Conservation (phyloP, 345 rosid genomes). For the Acer saccharum region DNA sequence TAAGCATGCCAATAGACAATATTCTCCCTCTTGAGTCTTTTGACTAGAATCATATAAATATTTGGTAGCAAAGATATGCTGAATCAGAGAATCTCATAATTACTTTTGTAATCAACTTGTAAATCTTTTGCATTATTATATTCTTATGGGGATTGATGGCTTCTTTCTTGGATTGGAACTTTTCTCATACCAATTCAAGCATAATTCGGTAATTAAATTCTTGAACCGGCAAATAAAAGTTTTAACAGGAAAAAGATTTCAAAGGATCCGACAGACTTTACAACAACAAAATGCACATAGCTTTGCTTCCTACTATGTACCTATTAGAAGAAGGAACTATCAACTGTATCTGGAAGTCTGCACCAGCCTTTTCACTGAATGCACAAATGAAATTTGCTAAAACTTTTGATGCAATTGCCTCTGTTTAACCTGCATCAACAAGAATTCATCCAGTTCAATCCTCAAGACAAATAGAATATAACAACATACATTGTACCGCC, state of each 20-base stretch:
- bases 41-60: neutral
- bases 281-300: neutral
- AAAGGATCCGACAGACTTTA: constrained; percentile 7
- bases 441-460: neutral
- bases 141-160: constrained; percentile 3
- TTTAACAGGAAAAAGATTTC: neutral
- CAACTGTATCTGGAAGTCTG: constrained; percentile 4
- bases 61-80: neutral
- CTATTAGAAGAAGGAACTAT: constrained; percentile 9
- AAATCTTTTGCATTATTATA: neutral
- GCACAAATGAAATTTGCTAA: constrained; percentile 15
- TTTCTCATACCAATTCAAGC: neutral
- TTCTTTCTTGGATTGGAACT: neutral
- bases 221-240: neutral
- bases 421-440: constrained; percentile 25
- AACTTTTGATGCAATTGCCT: constrained; percentile 9
- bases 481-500: neutral
- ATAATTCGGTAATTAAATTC: neutral
- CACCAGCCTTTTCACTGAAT: constrained; percentile 13
- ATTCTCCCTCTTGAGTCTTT: neutral
- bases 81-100: neutral
- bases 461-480: neutral
- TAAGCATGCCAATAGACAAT: neutral
- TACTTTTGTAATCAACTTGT: neutral
- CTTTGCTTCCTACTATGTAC: constrained; percentile 16